Conservation (phyloP, 2,329 filamentous ascomycete species). For the Diplocarpon mali region DNA sequence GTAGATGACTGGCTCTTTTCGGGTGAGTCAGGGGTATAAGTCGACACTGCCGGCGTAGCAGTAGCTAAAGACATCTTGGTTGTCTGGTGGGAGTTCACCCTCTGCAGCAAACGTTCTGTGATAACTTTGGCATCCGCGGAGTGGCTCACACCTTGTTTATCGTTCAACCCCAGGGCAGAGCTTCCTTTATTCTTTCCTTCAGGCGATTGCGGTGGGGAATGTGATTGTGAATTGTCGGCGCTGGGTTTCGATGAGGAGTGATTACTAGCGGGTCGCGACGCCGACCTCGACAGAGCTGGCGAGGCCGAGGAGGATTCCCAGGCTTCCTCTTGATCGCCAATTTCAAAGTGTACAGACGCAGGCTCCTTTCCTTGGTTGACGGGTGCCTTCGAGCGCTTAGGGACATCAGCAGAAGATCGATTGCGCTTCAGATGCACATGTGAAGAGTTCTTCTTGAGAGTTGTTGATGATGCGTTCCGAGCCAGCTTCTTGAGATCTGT, state of each 20-base stretch:
- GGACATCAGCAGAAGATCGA: conserved; percentile 45
- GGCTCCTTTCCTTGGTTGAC: conserved; percentile 41
- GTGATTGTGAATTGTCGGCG: conserved; percentile 23
- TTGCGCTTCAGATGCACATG: conserved; percentile 48
- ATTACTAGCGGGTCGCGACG: conserved; percentile 28
- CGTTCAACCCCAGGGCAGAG: conserved; percentile 7
- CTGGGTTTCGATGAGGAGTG: conserved; percentile 36
- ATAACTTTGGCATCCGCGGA: conserved; percentile 51
- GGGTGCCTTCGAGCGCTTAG: conserved; percentile 39
- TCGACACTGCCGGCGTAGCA: conserved; percentile 29
- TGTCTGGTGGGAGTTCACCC: conserved; percentile 49
- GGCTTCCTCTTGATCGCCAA: conserved; percentile 46
- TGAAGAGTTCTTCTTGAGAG: conserved; percentile 41
- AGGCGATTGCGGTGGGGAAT: conserved; percentile 22
- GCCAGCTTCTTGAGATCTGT: conserved; percentile 22
- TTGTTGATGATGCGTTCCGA: conserved; percentile 22
- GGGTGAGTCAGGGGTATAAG: conserved; percentile 28
- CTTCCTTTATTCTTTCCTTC: neutral
- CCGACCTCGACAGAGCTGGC: conserved; percentile 42
- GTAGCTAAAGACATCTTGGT: conserved; percentile 49
- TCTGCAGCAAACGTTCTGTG: conserved; percentile 55
- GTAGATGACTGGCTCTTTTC: conserved; percentile 16
- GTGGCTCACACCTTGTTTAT: conserved; percentile 31
- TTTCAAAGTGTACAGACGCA: conserved; percentile 50
- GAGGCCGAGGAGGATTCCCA: conserved; percentile 56